phyloP scores from a whole-genome alignment of 2,329 filamentous ascomycete species.

The Apiospora pterosperma region DNA sequence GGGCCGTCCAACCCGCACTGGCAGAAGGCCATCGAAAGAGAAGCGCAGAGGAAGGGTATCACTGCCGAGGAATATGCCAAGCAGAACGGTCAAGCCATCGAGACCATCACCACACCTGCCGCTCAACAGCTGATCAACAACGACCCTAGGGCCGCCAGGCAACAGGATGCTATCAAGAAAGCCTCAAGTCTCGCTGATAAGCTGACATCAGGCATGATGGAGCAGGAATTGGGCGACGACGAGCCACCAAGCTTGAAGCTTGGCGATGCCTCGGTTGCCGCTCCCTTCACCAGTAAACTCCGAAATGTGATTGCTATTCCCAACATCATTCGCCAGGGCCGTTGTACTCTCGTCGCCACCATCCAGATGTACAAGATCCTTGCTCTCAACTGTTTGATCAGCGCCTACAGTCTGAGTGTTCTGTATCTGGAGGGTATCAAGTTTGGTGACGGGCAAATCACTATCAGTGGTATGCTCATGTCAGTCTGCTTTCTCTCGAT shows the following conservation, averaged over 20 bases:
- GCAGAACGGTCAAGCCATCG: constrained; percentile 48
- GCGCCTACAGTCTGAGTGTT: constrained; percentile 93
- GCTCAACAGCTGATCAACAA: constrained; percentile 57
- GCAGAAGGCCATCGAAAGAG: constrained; percentile 83
- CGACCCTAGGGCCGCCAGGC: constrained; percentile 53
- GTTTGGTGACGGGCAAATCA: constrained; percentile 97
- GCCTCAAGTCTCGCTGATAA: constrained; percentile 81
- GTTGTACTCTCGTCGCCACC: constrained; percentile 94
- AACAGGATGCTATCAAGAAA: constrained; percentile 65
- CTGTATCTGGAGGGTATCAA: constrained; percentile 98
- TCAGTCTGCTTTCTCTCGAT: constrained; percentile 98
- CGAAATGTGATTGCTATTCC: constrained; percentile 95
- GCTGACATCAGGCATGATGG: constrained; percentile 83
- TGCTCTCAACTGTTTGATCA: constrained; percentile 95
- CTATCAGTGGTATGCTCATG: constrained; percentile 99
- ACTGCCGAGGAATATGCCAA: constrained; percentile 56
- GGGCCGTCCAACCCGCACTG: constrained; percentile 92
- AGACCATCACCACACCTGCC: constrained; percentile 64
- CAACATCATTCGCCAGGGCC: constrained; percentile 96
- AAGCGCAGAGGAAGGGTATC: constrained; percentile 75
- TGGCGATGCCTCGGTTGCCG: constrained; percentile 93
- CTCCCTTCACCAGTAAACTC: constrained; percentile 95
- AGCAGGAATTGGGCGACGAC: constrained; percentile 79
- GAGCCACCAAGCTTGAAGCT: constrained; percentile 96
- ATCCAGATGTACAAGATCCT: constrained; percentile 99